Evolutionary conservation across 305 asterid species (phyloP).

Genomic region (Solanum hybrid): DNA sequence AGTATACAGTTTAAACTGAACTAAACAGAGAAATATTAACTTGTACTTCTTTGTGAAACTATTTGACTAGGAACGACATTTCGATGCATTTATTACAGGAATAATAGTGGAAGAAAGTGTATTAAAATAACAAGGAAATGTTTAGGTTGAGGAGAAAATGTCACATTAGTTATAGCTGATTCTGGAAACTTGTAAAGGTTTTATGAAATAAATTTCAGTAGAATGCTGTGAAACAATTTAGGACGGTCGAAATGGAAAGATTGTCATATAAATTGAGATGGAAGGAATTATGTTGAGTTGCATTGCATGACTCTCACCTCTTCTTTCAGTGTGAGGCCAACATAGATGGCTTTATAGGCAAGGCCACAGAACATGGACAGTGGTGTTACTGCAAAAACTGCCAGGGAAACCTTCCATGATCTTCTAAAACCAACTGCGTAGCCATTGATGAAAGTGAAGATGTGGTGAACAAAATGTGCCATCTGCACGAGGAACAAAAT

Average conservation of each 20-base stretch:
- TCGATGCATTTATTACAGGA: background rate
- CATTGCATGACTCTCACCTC: slow-evolving; percentile 37
- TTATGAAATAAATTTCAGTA: background rate
- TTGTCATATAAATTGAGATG: background rate
- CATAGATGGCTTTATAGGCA: slow-evolving; percentile 70
- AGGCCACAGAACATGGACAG: slow-evolving; percentile 75
- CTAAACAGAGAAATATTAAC: background rate
- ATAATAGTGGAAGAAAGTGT: background rate
- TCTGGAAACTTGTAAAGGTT: background rate
- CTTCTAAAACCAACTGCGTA: slow-evolving; percentile 54
- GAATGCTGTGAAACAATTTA: background rate
- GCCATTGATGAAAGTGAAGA: slow-evolving; percentile 72
- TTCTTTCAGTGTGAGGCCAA: slow-evolving; percentile 72
- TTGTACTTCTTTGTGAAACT: background rate
- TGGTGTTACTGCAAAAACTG: slow-evolving; percentile 78
- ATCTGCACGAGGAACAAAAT: slow-evolving; percentile 39
- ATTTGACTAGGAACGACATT: background rate
- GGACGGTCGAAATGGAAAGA: background rate
- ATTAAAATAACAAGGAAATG: background rate
- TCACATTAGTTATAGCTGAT: background rate
- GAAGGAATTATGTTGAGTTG: background rate
- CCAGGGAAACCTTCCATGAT: slow-evolving; percentile 66
- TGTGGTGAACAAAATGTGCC: slow-evolving; percentile 77
- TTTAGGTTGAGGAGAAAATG: background rate
- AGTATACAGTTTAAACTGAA: background rate